Percentiles rank a stretch among this genome's conserved stretches.
Conservation (phyloP, 371 early-diverging fungal species). For the Saksenaea vasiformis region DNA sequence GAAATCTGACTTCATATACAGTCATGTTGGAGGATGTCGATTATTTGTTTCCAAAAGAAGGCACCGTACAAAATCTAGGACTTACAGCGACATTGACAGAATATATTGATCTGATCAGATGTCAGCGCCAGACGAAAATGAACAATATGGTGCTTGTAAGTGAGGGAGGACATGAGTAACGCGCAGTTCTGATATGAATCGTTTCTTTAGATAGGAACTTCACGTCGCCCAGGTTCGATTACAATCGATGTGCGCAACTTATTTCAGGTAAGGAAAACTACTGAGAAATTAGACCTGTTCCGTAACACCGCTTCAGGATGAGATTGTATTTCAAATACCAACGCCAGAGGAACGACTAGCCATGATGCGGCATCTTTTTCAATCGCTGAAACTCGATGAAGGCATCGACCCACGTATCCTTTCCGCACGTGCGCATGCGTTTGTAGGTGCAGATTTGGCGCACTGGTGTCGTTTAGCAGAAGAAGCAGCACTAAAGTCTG, state of each 20-base stretch:
- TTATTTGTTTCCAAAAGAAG: conserved; percentile 49
- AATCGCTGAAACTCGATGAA: neutral
- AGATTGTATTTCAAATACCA: conserved; percentile 53
- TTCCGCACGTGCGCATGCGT: conserved; percentile 54
- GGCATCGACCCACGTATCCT: conserved; percentile 22
- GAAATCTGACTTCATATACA: neutral
- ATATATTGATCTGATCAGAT: neutral
- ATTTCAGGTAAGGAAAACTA: conserved; percentile 23
- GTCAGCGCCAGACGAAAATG: conserved; percentile 3
- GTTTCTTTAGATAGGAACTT: conserved; percentile 19
- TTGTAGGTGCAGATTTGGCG: conserved; percentile 58
- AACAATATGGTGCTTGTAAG: neutral
- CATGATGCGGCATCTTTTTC: conserved; percentile 37
- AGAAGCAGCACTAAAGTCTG: conserved; percentile 18
- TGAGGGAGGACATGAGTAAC: neutral
- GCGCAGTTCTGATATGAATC: neutral
- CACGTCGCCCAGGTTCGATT: conserved; percentile 13
- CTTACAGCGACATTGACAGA: conserved; percentile 24
- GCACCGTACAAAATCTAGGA: conserved; percentile 31
- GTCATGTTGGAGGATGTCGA: conserved; percentile 63
- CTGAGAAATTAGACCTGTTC: conserved; percentile 3
- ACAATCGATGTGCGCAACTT: conserved; percentile 10
- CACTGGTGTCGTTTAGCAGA: conserved; percentile 53
- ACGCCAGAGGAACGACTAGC: conserved; percentile 51
- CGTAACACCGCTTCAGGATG: conserved; percentile 30